Conservation (phyloP, 2,329 filamentous ascomycete species). For the Cladophialophora exuberans region DNA sequence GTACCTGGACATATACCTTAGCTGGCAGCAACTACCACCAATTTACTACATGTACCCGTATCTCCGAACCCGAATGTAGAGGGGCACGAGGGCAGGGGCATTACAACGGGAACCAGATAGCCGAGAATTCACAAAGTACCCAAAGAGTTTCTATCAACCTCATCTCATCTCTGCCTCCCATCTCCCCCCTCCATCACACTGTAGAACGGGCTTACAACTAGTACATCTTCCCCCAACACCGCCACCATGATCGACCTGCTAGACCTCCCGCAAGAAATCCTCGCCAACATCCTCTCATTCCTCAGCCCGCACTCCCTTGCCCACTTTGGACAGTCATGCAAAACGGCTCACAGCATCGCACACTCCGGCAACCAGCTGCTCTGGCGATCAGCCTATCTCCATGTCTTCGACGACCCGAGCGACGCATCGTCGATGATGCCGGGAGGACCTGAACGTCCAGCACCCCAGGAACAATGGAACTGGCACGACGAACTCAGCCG, state of each 20-base stretch:
- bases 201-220: background rate
- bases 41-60: too few relatives aligned
- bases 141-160: background rate
- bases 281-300: conserved; percentile 26
- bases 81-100: too few relatives aligned
- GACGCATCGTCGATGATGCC: conserved; percentile 29
- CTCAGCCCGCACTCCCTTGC: conserved; percentile 22
- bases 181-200: background rate
- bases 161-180: background rate
- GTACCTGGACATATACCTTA: too few relatives aligned
- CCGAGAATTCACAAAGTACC: background rate
- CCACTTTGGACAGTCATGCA: conserved; percentile 27
- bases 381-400: conserved; percentile 31
- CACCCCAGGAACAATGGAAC: conserved; percentile 20
- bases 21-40: background rate
- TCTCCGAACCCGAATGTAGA: background rate
- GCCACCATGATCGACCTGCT: conserved; percentile 10
- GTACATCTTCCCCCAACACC: background rate
- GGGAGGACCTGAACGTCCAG: background rate
- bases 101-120: too few relatives aligned
- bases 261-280: conserved; percentile 30
- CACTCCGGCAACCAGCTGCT: conserved; percentile 28
- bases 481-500: conserved; percentile 29
- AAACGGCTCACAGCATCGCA: conserved; percentile 21
- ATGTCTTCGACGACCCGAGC: conserved; percentile 32